Percentiles rank a stretch among this genome's conserved stretches.
Conservation (phyloP, 2,329 filamentous ascomycete genomes). For the Alternaria ventricosa region DNA sequence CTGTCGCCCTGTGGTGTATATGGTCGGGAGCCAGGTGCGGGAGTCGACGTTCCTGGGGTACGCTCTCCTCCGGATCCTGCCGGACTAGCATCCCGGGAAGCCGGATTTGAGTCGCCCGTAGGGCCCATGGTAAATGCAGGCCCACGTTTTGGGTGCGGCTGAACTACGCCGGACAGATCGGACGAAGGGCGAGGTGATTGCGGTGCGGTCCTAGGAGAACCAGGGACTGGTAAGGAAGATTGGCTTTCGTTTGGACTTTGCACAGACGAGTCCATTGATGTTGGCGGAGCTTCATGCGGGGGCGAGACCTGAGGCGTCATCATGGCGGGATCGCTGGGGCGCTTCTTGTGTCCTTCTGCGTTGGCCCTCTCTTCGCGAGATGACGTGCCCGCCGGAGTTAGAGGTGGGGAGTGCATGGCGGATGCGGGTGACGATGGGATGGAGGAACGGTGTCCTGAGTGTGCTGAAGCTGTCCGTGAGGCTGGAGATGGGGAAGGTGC, state of each 20-base stretch:
- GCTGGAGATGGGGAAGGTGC: constrained; percentile 56
- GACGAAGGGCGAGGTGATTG: constrained; percentile 52
- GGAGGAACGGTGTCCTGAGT: constrained; percentile 56
- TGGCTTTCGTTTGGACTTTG: constrained; percentile 27
- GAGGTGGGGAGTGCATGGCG: constrained; percentile 82
- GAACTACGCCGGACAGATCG: constrained; percentile 52
- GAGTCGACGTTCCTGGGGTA: constrained; percentile 58
- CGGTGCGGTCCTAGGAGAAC: constrained; percentile 39
- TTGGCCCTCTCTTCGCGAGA: constrained; percentile 59
- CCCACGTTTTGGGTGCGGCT: constrained; percentile 56
- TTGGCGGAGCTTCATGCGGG: constrained; percentile 62
- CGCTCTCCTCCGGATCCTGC: constrained; percentile 61
- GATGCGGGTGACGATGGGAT: constrained; percentile 70
- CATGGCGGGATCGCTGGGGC: constrained; percentile 55
- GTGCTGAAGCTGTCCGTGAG: constrained; percentile 56
- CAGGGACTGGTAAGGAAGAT: constrained; percentile 31
- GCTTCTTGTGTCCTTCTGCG: constrained; percentile 46
- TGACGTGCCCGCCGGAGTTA: constrained; percentile 82
- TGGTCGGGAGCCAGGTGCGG: constrained; percentile 71
- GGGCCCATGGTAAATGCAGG: constrained; percentile 65
- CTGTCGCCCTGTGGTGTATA: constrained; percentile 79
- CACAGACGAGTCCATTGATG: constrained; percentile 44
- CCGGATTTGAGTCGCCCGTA: constrained; percentile 59
- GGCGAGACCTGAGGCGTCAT: constrained; percentile 64
- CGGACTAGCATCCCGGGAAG: constrained; percentile 67